phyloP scores from a whole-genome alignment of 2,329 filamentous ascomycete genomes.

The Sclerotinia sclerotiorum region DNA sequence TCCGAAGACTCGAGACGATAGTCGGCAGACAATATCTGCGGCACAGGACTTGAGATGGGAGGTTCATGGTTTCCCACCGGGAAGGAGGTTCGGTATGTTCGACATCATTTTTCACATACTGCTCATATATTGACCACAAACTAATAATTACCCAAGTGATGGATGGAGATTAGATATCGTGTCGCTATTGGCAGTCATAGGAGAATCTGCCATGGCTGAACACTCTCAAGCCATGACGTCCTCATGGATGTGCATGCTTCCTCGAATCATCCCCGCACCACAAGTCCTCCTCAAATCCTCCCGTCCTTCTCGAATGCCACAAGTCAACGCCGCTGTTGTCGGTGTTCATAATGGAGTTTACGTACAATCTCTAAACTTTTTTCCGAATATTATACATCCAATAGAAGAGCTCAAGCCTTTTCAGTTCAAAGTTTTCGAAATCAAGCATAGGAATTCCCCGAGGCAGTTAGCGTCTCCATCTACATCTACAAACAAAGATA shows the following conservation, averaged over 20 bases:
- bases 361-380: conserved; percentile 58
- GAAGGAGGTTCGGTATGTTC: conserved; percentile 21
- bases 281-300: conserved; percentile 60
- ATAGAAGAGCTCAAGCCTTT: conserved; percentile 52
- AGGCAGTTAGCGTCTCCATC: neutral
- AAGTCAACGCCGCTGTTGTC: conserved; percentile 53
- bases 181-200: conserved; percentile 62
- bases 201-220: conserved; percentile 58
- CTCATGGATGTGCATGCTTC: conserved; percentile 57
- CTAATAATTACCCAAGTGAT: conserved; percentile 16
- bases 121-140: neutral
- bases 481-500: conserved; percentile 4
- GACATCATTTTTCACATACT: neutral
- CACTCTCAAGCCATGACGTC: conserved; percentile 60
- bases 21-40: neutral
- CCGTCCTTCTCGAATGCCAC: conserved; percentile 56
- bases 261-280: conserved; percentile 61
- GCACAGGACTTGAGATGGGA: conserved; percentile 5
- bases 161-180: conserved; percentile 62
- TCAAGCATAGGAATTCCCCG: conserved; percentile 44
- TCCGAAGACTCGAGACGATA: conserved; percentile 3
- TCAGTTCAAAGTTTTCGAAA: conserved; percentile 50
- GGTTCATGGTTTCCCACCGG: conserved; percentile 31
- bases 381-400: conserved; percentile 60
- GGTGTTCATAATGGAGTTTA: conserved; percentile 59